Evolutionary conservation across 2,329 filamentous ascomycete genomes (phyloP), one percentile per base, ranked within the genome.

Genomic region (Gaeumannomyces tritici): DNA sequence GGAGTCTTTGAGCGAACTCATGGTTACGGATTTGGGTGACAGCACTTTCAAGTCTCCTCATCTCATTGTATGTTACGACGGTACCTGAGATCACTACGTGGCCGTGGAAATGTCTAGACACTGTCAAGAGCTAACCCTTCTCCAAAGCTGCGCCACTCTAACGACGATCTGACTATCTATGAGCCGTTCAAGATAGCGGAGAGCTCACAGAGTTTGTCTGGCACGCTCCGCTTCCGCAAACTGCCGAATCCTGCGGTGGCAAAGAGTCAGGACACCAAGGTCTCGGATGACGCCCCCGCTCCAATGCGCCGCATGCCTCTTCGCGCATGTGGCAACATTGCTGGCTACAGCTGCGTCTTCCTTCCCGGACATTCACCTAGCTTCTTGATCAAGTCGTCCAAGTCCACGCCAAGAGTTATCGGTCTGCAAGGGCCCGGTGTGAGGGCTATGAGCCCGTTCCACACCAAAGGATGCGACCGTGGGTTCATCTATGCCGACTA

Each of bases 11-110:
- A 84, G 86, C 0, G 93, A 99, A 73, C 83, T 96, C 5, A 71
- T 96, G 9, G 84, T 97, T 7, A 88, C 92, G 42, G 89, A 98
- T 66, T 81, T 99, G 15, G 95, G 95, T 29, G 91, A 96, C 69
- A 76, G 80, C 5, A 85, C 85, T 12, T 80, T 81, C 27, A 86
- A 83, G 64, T 85, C 83, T 3, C 91, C 93, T 8, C 91, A 96
- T 72, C 79, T 99, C 26, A 87, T 98, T 67, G 90, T 93, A 77
- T 76, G 88, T 74, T 26, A 9, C 21, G 21, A n/a, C 8, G 42
- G 8, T 21, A 7, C 5, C 42, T 47, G 15, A 18, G 21, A 5
- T n/a, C 42, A 47, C 11, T 7, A 21, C 42, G 7, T 47, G 42
- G 18, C 7, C 7, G 7, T 47, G 8, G 21, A 21, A n/a, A n/a